Conservation (phyloP, 371 early-diverging fungal species). For the Rhizopus arrhizus region DNA sequence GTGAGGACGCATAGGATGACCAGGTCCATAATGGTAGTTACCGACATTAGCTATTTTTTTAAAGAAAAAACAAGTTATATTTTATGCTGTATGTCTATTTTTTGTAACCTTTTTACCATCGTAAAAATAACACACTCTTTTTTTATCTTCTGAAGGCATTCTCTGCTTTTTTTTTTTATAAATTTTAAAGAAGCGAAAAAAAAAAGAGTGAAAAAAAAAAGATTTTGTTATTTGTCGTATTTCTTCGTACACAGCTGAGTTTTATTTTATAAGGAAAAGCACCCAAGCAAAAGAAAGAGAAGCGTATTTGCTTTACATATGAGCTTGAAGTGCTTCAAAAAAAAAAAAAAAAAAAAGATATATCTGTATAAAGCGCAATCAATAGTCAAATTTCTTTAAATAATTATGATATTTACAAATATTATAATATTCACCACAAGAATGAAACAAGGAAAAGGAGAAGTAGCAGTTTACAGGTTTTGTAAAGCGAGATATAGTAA, state of each 20-base stretch:
- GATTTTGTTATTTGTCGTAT: neutral
- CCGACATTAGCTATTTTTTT: constrained; percentile 54
- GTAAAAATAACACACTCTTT: constrained; percentile 59
- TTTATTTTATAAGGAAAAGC: too few species aligned
- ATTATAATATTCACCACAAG: too few species aligned
- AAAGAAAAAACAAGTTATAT: neutral
- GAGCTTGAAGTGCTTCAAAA: neutral
- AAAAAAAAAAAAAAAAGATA: neutral
- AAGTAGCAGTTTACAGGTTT: too few species aligned
- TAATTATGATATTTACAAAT: too few species aligned
- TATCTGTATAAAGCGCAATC: too few species aligned
- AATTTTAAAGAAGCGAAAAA: neutral
- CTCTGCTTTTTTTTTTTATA: neutral
- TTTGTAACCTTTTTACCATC: constrained; percentile 41
- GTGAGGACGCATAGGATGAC: constrained; percentile 98
- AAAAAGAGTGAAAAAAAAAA: constrained; percentile 10
- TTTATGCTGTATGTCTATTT: neutral
- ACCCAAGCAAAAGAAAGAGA: too few species aligned
- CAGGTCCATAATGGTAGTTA: constrained; percentile 72
- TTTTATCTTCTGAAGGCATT: constrained; percentile 51
- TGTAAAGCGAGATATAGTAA: too few species aligned
- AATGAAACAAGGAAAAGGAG: too few species aligned
- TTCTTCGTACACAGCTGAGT: too few species aligned
- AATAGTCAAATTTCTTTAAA: too few species aligned
- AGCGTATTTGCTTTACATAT: too few species aligned